A percentile compares a stretch with the other conserved stretches of the same genome.
These are phyloP conservation scores for Sphaerobolus stellatus DNA, from an alignment of 1,284 basidiomycete genomes.

Conservation along the genomic window DNA sequence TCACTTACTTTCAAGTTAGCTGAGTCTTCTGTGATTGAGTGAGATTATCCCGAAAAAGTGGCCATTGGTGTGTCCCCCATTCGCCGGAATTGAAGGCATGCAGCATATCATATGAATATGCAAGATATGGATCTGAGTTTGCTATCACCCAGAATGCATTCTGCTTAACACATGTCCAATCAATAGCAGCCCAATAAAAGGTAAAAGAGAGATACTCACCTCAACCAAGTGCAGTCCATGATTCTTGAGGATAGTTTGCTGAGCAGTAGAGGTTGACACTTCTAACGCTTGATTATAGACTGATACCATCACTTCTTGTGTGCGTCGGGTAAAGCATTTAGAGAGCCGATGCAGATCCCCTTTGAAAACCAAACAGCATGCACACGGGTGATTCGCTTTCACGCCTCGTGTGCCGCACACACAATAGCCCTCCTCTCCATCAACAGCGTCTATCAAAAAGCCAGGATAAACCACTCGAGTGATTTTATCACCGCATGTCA, in stretches of 20 bases:
- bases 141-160: background rate
- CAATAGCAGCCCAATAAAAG: no score
- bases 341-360: constrained; percentile 19
- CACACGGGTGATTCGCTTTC: constrained; percentile 27
- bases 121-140: background rate
- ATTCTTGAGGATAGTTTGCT: background rate
- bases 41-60: background rate
- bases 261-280: background rate
- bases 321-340: background rate
- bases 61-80: background rate
- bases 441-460: constrained; percentile 28
- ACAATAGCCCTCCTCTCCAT: constrained; percentile 28
- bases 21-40: background rate
- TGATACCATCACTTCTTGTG: background rate
- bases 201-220: background rate
- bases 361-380: constrained; percentile 25
- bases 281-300: background rate
- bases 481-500: constrained; percentile 23
- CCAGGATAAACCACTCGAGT: constrained; percentile 26
- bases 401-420: constrained; percentile 24
- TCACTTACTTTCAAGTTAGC: background rate
- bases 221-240: background rate
- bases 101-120: background rate
- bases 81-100: background rate
- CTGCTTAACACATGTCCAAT: no score